Evolutionary conservation across 2,329 filamentous ascomycete species (phyloP).

Genomic region (Talaromyces albobiverticillius): DNA sequence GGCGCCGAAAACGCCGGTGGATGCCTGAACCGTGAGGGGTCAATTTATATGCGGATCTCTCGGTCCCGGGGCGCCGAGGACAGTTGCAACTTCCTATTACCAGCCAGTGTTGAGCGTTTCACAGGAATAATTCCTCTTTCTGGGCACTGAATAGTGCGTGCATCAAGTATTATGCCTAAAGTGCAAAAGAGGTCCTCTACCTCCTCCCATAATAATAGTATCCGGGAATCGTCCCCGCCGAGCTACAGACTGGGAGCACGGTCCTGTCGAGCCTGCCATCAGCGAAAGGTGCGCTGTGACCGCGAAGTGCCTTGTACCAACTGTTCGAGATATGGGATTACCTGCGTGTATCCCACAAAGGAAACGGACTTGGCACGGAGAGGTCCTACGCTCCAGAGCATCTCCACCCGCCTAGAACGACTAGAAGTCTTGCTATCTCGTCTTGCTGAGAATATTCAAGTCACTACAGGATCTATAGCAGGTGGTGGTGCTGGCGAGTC

Average conservation of each 20-base stretch:
- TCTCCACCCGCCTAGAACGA: constrained; percentile 15
- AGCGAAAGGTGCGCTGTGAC: constrained; percentile 28
- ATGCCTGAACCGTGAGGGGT: neutral
- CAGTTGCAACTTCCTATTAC: neutral
- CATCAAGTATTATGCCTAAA: neutral
- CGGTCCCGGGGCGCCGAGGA: constrained; percentile 4
- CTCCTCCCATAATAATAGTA: neutral
- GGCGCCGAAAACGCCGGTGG: constrained; percentile 4
- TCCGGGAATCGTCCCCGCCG: constrained; percentile 4
- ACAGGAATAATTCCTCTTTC: no score
- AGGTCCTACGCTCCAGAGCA: constrained; percentile 18
- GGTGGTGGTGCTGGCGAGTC: neutral
- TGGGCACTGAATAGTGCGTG: neutral
- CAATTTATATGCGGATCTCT: constrained; percentile 8
- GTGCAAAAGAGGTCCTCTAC: neutral
- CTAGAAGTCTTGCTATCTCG: constrained; percentile 15
- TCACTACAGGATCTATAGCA: neutral
- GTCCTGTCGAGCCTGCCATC: constrained; percentile 23
- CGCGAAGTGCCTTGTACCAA: constrained; percentile 25
- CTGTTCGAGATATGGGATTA: constrained; percentile 18
- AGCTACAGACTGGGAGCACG: constrained; percentile 10
- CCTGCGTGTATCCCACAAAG: constrained; percentile 18
- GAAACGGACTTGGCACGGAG: constrained; percentile 11
- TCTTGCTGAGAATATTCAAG: constrained; percentile 6
- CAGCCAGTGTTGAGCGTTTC: neutral